Percentiles rank a stretch among this genome's conserved stretches.
These are phyloP conservation scores for Phytophthora melonis DNA, from an alignment of 352 stramenopile genomes.

Conservation along the genomic window DNA sequence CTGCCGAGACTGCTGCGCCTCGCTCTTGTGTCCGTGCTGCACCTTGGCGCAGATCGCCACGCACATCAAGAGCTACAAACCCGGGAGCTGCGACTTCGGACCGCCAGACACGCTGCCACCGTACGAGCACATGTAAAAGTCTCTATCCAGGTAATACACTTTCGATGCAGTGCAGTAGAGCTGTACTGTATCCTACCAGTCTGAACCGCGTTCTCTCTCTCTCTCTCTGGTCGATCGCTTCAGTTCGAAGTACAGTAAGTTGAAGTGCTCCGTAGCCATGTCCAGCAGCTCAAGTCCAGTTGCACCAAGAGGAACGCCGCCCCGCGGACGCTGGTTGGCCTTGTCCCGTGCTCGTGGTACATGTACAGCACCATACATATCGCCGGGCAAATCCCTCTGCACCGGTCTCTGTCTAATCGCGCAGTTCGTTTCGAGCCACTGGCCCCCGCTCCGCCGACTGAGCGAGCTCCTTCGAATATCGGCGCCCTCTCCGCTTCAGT, in stretches of 20 bases:
- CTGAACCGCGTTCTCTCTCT: constrained; percentile 5
- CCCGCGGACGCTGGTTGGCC: neutral
- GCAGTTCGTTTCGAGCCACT: constrained; percentile 4
- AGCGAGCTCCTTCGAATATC: constrained; percentile 12
- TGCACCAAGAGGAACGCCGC: neutral
- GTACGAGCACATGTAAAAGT: constrained; percentile 6
- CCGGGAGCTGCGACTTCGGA: constrained; percentile 41
- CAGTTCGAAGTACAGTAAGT: constrained; percentile 2
- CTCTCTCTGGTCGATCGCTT: constrained; percentile 4
- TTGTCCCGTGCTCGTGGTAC: neutral
- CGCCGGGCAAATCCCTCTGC: neutral
- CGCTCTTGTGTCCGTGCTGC: constrained; percentile 45
- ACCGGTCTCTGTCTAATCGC: neutral
- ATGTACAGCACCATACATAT: neutral
- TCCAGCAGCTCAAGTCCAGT: neutral
- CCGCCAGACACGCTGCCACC: constrained; percentile 33
- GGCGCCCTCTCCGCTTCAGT: constrained; percentile 2
- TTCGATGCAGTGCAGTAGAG: neutral
- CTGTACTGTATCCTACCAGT: neutral
- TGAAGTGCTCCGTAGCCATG: neutral
- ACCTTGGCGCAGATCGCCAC: constrained; percentile 54
- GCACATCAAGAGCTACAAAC: constrained; percentile 53
- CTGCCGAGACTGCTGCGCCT: constrained; percentile 38
- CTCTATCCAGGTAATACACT: too few species aligned
- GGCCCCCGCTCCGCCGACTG: neutral